Evolutionary conservation across 257 asterid species (phyloP), one percentile per base, ranked within the genome.

Genomic region (Penstemon barbatus): DNA sequence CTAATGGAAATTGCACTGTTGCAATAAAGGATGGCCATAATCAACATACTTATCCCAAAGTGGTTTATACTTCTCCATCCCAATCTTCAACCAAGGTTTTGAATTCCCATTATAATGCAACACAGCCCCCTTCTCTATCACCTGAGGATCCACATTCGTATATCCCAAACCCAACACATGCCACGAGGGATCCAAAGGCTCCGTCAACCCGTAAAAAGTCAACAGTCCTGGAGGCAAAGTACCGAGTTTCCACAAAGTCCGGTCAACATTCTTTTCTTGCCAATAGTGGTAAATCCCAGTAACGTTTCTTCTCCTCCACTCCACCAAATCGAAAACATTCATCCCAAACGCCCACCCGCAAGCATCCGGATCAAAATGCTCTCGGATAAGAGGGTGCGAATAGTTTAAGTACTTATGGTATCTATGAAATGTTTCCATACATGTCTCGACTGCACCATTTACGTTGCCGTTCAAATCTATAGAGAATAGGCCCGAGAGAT

Each of bases 311-410:
- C 73, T 78, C 76, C 89, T 80, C 89, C 92, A 86, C 53, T 83
- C 82, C 3, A 84, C 85, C 77, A 86, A 80, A 68, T 86, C 87
- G 46, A 86, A 84, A 7, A 84, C 84, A 8, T 86, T 86, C 92
- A 86, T 86, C 64, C 87, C 92, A 5, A 83, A 85, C 1, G 90
- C 90, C 90, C 90, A 84, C 9, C 91, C 91, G 48, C 89, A 86
- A 3, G 92, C 89, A 45, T 86, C 89, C 0, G 89, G 92, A 48
- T 86, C 92, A 4, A 86, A 86, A 70, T 86, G 89, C 70, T 80
- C 83, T 3, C 85, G 87, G 4, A 86, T 86, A n/a, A 86, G 78
- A 11, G 89, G 92, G 78, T 84, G 89, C 18, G 92, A 86, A 76
- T 81, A 86, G 72, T 86, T 86, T 64, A 86, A 63, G 74, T 84